These are phyloP conservation scores for Centrapalus pauciflorus DNA, from an alignment of 129 eudicot genomes.

Conservation along the genomic window DNA sequence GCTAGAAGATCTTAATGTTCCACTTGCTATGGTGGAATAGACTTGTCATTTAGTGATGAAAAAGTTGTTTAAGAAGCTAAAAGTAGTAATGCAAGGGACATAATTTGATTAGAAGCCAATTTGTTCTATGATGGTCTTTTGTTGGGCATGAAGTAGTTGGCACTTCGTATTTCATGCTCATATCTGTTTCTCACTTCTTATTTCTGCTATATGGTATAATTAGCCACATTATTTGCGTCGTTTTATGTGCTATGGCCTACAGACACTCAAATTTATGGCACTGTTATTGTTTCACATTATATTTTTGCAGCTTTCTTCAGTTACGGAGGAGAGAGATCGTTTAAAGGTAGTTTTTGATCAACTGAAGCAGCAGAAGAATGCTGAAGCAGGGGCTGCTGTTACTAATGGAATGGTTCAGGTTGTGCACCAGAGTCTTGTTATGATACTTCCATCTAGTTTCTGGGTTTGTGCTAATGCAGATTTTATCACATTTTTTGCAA, in stretches of 20 bases:
- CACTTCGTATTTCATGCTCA: conserved; percentile 5
- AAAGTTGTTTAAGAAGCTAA: too few species aligned
- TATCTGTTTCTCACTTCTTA: neutral
- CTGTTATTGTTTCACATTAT: neutral
- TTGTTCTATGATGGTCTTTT: neutral
- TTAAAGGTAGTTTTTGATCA: conserved; percentile 42
- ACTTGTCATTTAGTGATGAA: too few species aligned
- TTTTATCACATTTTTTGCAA: conserved; percentile 17
- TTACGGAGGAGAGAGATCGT: conserved; percentile 69
- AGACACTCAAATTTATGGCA: neutral
- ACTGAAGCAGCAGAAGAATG: conserved; percentile 45
- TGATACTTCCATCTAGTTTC: neutral
- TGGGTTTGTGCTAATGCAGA: conserved; percentile 14
- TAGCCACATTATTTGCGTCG: neutral
- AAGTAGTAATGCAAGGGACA: neutral
- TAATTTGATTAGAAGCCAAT: neutral
- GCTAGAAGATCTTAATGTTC: neutral
- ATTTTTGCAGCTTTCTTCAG: conserved; percentile 60
- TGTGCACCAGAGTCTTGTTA: conserved; percentile 1
- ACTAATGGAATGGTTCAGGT: conserved; percentile 51
- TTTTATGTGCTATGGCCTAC: neutral
- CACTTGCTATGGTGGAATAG: neutral
- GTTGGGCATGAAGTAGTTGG: neutral
- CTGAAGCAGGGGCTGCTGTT: conserved; percentile 42
- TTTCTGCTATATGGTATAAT: neutral